Evolutionary conservation across 106 monocot species (phyloP).

Genomic region (Dendrobium huoshanense): DNA sequence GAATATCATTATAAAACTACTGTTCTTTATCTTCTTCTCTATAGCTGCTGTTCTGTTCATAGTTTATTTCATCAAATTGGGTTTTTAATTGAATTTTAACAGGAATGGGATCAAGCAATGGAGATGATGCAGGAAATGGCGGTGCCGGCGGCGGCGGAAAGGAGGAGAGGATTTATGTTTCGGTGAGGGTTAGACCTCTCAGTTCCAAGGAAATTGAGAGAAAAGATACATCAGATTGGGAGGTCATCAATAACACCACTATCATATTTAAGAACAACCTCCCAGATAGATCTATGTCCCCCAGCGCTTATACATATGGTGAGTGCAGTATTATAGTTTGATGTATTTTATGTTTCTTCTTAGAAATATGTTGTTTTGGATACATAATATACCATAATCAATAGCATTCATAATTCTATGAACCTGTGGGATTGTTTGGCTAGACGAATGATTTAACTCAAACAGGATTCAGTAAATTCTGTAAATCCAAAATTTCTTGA

Average conservation of each 20-base stretch:
- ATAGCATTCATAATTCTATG: too few relatives aligned
- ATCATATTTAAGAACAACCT: slow-evolving; percentile 40
- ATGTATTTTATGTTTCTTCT: too few relatives aligned
- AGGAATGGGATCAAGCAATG: slow-evolving; percentile 19
- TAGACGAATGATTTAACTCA: too few relatives aligned
- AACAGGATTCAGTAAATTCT: too few relatives aligned
- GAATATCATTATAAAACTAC: background rate
- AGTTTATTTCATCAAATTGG: background rate
- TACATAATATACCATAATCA: background rate
- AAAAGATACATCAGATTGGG: slow-evolving; percentile 54
- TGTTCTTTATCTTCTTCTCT: background rate
- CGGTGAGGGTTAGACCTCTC: slow-evolving; percentile 58
- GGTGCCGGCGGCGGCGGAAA: slow-evolving; percentile 22
- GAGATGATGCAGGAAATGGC: slow-evolving; percentile 9
- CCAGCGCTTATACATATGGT: slow-evolving; percentile 51
- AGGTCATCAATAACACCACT: slow-evolving; percentile 53
- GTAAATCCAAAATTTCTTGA: too few relatives aligned
- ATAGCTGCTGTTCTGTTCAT: background rate
- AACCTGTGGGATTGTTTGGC: too few relatives aligned
- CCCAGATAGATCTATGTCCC: slow-evolving; percentile 46
- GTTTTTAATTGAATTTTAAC: background rate
- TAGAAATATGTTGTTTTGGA: background rate
- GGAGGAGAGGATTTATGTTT: slow-evolving; percentile 61
- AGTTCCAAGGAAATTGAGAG: slow-evolving; percentile 45
- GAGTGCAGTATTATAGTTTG: slow-evolving; percentile 6